A percentile compares a stretch with the other conserved stretches of the same genome.
Conservation (phyloP, 306 rosid species). For the Lathyrus sativus region DNA sequence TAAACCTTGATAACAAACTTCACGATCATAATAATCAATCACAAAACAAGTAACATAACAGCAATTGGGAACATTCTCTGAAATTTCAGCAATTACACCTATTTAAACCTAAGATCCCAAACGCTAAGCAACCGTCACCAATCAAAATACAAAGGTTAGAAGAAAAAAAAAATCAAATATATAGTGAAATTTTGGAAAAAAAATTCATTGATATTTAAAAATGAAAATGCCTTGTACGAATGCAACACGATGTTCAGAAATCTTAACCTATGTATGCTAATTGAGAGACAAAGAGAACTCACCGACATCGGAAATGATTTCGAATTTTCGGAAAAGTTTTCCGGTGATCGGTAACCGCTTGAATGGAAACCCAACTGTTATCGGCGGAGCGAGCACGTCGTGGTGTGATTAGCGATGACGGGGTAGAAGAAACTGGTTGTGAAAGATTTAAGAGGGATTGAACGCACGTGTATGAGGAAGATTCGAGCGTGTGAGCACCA, state of each 20-base stretch:
- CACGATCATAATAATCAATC: neutral
- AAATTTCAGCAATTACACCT: constrained; percentile 14
- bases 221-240: neutral
- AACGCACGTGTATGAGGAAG: constrained; percentile 1
- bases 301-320: constrained; percentile 49
- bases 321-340: neutral
- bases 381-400: constrained; percentile 16
- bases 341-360: constrained; percentile 5
- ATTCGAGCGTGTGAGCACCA: neutral
- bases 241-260: constrained; percentile 11
- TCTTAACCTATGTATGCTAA: neutral
- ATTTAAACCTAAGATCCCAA: constrained; percentile 30
- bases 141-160: constrained; percentile 24
- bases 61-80: neutral
- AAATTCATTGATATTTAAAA: neutral
- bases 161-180: neutral
- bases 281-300: constrained; percentile 29
- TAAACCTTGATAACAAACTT: constrained; percentile 6
- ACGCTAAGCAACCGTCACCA: neutral
- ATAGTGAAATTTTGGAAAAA: neutral
- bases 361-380: constrained; percentile 22
- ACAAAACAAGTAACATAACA: constrained; percentile 3
- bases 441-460: constrained; percentile 8
- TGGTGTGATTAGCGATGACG: neutral
- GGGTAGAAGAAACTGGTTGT: neutral